These are phyloP conservation scores for Cercospora citrullina DNA, from an alignment of 2,329 filamentous ascomycete species.

Conservation along the genomic window DNA sequence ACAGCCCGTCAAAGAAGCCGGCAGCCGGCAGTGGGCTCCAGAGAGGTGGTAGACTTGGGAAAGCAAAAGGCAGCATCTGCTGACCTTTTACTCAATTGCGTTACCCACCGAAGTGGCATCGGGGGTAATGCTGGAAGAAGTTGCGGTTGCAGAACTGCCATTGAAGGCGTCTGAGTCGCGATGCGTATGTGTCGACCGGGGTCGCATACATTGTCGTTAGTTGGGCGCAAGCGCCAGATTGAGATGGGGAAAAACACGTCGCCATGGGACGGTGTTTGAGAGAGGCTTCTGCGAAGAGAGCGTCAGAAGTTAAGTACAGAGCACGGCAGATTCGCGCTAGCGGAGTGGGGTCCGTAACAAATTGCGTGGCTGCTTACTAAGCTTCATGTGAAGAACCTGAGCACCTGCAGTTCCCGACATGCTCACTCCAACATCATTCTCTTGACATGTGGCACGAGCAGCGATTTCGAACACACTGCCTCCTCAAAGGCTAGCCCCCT, in stretches of 20 bases:
- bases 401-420: neutral
- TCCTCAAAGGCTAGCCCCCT: neutral
- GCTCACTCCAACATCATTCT: neutral
- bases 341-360: neutral
- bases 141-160: neutral
- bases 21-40: no score
- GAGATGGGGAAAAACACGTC: neutral
- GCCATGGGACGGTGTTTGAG: neutral
- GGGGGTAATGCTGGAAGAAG: neutral
- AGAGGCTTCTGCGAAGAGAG: neutral
- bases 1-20: neutral
- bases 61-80: neutral
- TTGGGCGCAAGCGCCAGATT: neutral
- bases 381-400: no score
- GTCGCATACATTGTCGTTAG: neutral
- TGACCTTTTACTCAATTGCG: neutral
- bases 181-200: neutral
- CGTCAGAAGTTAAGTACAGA: neutral
- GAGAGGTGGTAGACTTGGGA: no score
- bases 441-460: neutral
- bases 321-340: neutral
- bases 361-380: neutral
- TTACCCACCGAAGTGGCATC: neutral
- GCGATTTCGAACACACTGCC: neutral
- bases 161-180: neutral